Conservation (phyloP, 2,329 filamentous ascomycete genomes). For the Penicillium vulpinum region DNA sequence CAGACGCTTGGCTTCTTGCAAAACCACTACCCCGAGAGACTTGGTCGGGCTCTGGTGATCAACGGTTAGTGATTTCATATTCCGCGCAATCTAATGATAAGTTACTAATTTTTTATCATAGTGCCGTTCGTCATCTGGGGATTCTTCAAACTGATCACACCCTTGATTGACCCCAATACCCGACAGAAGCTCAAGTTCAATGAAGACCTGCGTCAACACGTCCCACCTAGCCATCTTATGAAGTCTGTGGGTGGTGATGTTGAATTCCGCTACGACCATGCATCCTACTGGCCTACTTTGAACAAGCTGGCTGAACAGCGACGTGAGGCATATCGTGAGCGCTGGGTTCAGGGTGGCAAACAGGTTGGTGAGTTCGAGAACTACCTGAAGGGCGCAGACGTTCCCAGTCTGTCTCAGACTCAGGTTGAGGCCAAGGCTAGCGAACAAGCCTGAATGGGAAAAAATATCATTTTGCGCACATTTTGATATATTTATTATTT, state of each 20-base stretch:
- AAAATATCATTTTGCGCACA: background rate
- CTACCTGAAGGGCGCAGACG: constrained; percentile 73
- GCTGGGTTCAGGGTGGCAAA: constrained; percentile 81
- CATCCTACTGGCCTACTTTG: constrained; percentile 83
- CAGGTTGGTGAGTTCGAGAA: constrained; percentile 82
- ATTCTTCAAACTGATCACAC: constrained; percentile 94
- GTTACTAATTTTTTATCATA: constrained; percentile 37
- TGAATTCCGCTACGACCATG: constrained; percentile 89
- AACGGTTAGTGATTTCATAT: constrained; percentile 62
- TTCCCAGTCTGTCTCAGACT: constrained; percentile 39
- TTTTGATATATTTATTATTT: background rate
- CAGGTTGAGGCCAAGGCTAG: constrained; percentile 16
- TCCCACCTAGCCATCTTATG: constrained; percentile 81
- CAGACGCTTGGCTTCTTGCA: constrained; percentile 90
- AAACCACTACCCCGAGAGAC: constrained; percentile 89
- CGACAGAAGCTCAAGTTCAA: constrained; percentile 97
- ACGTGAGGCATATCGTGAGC: constrained; percentile 60
- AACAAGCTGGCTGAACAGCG: constrained; percentile 68
- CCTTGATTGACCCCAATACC: constrained; percentile 94
- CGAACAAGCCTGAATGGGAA: background rate
- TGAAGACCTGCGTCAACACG: constrained; percentile 79
- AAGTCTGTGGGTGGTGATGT: constrained; percentile 74
- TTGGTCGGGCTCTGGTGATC: constrained; percentile 85
- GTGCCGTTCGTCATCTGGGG: constrained; percentile 88
- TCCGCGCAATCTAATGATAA: background rate